Percentiles rank a stretch among this genome's conserved stretches.
Evolutionary conservation across 805 yeast species (phyloP).

Genomic region (Saccharomycopsis babjevae): DNA sequence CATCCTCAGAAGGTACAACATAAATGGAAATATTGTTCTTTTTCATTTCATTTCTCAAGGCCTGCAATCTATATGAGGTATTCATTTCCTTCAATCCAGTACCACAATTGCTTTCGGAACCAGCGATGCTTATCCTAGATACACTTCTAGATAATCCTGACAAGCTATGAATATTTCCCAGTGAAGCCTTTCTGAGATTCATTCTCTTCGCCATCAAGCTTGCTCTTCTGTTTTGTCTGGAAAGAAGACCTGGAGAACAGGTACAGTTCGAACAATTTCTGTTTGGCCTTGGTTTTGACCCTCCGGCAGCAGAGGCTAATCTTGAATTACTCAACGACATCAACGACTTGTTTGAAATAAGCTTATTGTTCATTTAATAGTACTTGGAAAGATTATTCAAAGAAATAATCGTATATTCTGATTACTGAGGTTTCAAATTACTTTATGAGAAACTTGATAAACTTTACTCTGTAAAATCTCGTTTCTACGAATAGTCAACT

Average conservation of each 20-base stretch:
- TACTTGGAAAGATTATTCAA: not conserved
- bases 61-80: slow-evolving; percentile 48
- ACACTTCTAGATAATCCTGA: not conserved
- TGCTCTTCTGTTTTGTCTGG: slow-evolving; percentile 55
- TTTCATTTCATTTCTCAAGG: slow-evolving; percentile 56
- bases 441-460: too few species aligned
- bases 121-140: slow-evolving; percentile 16
- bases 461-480: too few species aligned
- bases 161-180: slow-evolving; percentile 13
- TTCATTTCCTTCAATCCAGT: slow-evolving; percentile 33
- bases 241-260: slow-evolving; percentile 72
- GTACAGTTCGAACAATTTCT: slow-evolving; percentile 67
- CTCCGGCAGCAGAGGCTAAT: not conserved
- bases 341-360: not conserved
- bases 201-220: slow-evolving; percentile 37
- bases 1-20: slow-evolving; percentile 80
- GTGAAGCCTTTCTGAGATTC: slow-evolving; percentile 25
- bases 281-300: slow-evolving; percentile 22
- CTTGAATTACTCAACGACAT: not conserved
- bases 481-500: too few species aligned
- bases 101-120: not conserved
- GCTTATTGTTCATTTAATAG: not conserved
- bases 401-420: not conserved
- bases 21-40: slow-evolving; percentile 59
- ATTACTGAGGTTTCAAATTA: too few species aligned